Evolutionary conservation across 116 monocot species (phyloP), one percentile per base, ranked within the genome.

Genomic region (Phalaenopsis hybrid): DNA sequence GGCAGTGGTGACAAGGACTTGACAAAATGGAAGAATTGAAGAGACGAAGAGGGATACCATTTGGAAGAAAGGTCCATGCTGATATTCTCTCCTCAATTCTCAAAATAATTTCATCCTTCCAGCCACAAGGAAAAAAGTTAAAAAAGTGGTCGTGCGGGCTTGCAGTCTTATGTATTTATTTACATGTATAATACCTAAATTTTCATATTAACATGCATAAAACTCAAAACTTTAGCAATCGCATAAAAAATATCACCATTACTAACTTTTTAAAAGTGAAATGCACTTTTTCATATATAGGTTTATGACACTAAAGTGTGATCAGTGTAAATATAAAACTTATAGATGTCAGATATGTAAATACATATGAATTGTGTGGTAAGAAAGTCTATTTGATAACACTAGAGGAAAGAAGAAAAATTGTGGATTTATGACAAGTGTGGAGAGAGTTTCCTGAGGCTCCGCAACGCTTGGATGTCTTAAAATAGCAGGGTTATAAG

Each of bases 41-140:
- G 65, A 65, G 65, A 25, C 10, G 6, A 65, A 28, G 65, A 17
- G 2, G n/a, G 10, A 50, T 85, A 91, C 91, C 91, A 85, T 85
- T 85, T 45, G 91, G 94, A 85, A 94, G 91, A 83, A 94, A 89
- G 16, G 91, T 94, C 91, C 89, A 88, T 34, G 85, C 57, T 58
- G 91, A 85, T 77, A 89, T 88, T 81, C 86, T 91, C 81, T 88
- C 85, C 74, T 93, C 89, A 76, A 94, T 91, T 76, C 79, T 88
- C 77, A 79, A 75, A 67, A 91, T 79, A 69, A 87, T 78, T 57
- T 86, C 85, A 84, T 94, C 90, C 90, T 92, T 75, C 10, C 37
- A 73, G 41, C 41, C 43, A 73, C 33, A 73, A 73, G 25, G 34
- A 33, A 73, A 73, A 16, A 37, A 15, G 17, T 41, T 10, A 73